Conservation (phyloP, 495 filamentous ascomycete species). For the Neurospora sp. region DNA sequence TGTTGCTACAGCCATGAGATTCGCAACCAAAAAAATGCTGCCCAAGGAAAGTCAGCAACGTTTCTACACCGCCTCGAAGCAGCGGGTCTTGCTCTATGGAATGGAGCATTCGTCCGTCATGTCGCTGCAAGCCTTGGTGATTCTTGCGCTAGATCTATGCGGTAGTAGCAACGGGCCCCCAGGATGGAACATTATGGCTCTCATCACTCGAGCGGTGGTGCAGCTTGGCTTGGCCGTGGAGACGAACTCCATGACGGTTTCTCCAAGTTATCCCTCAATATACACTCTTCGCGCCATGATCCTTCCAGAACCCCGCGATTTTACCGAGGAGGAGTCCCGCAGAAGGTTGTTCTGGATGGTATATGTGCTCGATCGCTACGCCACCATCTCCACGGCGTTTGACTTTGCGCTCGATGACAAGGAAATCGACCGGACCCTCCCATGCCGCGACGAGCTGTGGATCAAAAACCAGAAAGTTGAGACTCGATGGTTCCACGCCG, state of each 20-base stretch:
- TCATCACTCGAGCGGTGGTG: constrained; percentile 77
- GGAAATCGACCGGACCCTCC: constrained; percentile 77
- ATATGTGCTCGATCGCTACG: constrained; percentile 78
- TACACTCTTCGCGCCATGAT: constrained; percentile 76
- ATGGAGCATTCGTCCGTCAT: constrained; percentile 84
- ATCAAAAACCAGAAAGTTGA: constrained; percentile 72
- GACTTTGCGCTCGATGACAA: constrained; percentile 81
- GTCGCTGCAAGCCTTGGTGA: constrained; percentile 73
- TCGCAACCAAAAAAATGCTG: constrained; percentile 63
- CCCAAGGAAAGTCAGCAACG: constrained; percentile 57
- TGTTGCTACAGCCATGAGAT: constrained; percentile 75
- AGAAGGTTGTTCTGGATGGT: constrained; percentile 88
- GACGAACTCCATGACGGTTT: constrained; percentile 59
- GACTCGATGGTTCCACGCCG: constrained; percentile 67
- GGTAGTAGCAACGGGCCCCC: constrained; percentile 76
- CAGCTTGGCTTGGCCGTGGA: constrained; percentile 77
- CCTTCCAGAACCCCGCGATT: constrained; percentile 69
- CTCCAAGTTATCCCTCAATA: constrained; percentile 69
- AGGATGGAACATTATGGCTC: constrained; percentile 78
- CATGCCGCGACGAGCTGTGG: constrained; percentile 81
- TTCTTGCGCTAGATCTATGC: constrained; percentile 67
- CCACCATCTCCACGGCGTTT: constrained; percentile 79
- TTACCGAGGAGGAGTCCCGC: constrained; percentile 79
- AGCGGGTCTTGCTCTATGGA: constrained; percentile 74
- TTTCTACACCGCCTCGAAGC: constrained; percentile 71